A percentile compares a stretch with the other conserved stretches of the same genome.
Evolutionary conservation across 768 basidiomycete species (phyloP).

Genomic region (Leccinum fibrillosum): DNA sequence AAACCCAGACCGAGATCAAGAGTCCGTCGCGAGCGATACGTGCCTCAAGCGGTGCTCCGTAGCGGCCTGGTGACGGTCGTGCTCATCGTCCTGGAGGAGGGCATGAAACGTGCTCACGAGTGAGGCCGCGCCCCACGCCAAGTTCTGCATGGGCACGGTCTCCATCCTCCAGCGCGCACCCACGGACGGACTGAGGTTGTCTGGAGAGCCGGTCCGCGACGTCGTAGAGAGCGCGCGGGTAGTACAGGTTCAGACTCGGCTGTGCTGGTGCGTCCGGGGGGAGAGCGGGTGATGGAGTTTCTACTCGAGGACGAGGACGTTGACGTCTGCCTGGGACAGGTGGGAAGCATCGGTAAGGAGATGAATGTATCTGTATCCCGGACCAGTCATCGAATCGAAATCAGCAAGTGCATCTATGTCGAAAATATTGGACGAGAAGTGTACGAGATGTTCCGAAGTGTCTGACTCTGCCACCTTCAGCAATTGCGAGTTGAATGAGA

Average conservation of each 20-base stretch:
- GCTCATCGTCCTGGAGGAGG: constrained; percentile 28
- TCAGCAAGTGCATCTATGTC: neutral
- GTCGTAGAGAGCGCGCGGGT: constrained; percentile 40
- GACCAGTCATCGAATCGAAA: constrained; percentile 8
- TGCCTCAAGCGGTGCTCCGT: constrained; percentile 25
- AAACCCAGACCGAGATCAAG: constrained; percentile 30
- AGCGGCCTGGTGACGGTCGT: constrained; percentile 11
- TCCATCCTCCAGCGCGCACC: constrained; percentile 61
- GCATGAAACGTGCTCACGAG: constrained; percentile 39
- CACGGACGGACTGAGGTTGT: constrained; percentile 38
- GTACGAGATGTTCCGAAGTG: constrained; percentile 13
- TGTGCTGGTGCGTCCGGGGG: neutral
- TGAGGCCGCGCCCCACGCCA: constrained; percentile 35
- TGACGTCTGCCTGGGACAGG: constrained; percentile 26
- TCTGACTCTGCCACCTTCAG: constrained; percentile 6
- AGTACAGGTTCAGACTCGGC: constrained; percentile 31
- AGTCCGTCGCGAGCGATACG: constrained; percentile 59
- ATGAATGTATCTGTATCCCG: constrained; percentile 7
- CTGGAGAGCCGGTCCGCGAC: constrained; percentile 37
- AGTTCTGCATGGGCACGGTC: constrained; percentile 36
- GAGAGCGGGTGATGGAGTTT: constrained; percentile 49
- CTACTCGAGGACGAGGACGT: constrained; percentile 54
- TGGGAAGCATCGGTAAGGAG: constrained; percentile 2
- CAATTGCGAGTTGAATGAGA: constrained; percentile 3
- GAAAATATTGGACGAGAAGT: constrained; percentile 14